Evolutionary conservation across 805 yeast species (phyloP).

Genomic region (Pichia phayaonensis): DNA sequence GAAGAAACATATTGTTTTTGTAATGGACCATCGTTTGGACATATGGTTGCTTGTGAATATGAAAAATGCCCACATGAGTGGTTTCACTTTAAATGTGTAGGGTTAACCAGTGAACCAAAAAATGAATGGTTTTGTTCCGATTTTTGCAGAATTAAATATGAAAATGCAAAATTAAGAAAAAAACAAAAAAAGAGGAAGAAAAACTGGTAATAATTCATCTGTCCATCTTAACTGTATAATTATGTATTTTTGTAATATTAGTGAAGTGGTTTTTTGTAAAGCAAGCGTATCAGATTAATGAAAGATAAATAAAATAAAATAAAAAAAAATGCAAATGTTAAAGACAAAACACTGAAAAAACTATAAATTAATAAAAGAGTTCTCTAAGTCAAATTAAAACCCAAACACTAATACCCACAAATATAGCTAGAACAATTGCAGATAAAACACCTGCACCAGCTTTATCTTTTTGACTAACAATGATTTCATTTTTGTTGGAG

Average conservation of each 20-base stretch:
- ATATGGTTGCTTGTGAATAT: constrained; percentile 95
- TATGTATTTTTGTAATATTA: neutral
- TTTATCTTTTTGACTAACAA: constrained; percentile 53
- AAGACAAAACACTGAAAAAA: neutral
- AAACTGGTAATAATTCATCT: constrained; percentile 1
- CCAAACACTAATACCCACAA: constrained; percentile 72
- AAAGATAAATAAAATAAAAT: neutral
- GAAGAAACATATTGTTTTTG: constrained; percentile 39
- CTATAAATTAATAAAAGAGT: constrained; percentile 15
- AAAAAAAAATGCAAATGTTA: neutral
- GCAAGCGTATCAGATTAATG: neutral
- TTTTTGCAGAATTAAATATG: constrained; percentile 41
- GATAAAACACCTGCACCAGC: constrained; percentile 92
- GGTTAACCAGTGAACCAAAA: constrained; percentile 77
- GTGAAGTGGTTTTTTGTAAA: neutral
- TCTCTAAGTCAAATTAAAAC: constrained; percentile 38
- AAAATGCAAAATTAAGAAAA: neutral
- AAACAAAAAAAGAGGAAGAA: constrained; percentile 14
- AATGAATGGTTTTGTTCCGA: constrained; percentile 85
- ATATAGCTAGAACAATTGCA: constrained; percentile 53
- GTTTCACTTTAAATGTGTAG: constrained; percentile 97
- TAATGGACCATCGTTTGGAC: constrained; percentile 57
- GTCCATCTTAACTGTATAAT: neutral
- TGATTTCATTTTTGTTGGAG: constrained; percentile 33
- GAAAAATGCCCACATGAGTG: constrained; percentile 78